Percentiles rank a stretch among this genome's conserved stretches.
Evolutionary conservation across 2,329 filamentous ascomycete species (phyloP).

Genomic region (Elsinoe ampelina): DNA sequence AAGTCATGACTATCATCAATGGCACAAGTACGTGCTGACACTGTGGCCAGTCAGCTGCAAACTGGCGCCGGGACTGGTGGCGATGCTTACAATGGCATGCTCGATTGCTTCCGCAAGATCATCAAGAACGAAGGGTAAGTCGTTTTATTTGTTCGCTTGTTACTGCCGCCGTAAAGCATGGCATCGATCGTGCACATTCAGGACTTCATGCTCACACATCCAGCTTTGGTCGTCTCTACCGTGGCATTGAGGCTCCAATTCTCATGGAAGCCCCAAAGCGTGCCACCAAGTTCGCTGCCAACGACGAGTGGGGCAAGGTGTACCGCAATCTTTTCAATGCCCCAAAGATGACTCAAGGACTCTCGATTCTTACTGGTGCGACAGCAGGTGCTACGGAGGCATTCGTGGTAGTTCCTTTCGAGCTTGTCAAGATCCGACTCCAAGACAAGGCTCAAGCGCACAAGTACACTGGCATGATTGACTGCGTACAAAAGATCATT

Average conservation of each 20-base stretch:
- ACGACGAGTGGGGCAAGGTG: conserved; percentile 94
- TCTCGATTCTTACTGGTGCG: conserved; percentile 88
- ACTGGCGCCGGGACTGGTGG: conserved; percentile 59
- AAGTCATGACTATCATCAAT: conserved; percentile 32
- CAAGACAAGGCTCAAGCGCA: conserved; percentile 90
- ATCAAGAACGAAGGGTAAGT: conserved; percentile 84
- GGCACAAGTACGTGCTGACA: conserved; percentile 7
- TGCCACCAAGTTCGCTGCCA: conserved; percentile 97
- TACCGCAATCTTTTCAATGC: conserved; percentile 82
- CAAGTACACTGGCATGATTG: conserved; percentile 75
- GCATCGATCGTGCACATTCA: no score
- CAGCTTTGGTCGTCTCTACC: conserved; percentile 83
- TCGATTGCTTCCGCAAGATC: conserved; percentile 97
- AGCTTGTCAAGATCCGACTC: conserved; percentile 95
- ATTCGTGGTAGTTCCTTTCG: conserved; percentile 95
- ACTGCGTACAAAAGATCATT: conserved; percentile 73
- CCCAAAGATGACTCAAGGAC: conserved; percentile 78
- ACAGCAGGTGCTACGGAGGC: conserved; percentile 91
- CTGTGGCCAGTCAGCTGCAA: conserved; percentile 65
- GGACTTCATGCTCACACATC: conserved; percentile 2
- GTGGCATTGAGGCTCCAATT: conserved; percentile 90
- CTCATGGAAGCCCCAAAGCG: conserved; percentile 94
- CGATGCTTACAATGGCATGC: conserved; percentile 90
- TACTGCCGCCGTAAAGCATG: background rate
- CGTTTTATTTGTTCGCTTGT: background rate